Evolutionary conservation across 208 protist genomes (phyloP).

Genomic region (Acanthamoeba sp.): DNA sequence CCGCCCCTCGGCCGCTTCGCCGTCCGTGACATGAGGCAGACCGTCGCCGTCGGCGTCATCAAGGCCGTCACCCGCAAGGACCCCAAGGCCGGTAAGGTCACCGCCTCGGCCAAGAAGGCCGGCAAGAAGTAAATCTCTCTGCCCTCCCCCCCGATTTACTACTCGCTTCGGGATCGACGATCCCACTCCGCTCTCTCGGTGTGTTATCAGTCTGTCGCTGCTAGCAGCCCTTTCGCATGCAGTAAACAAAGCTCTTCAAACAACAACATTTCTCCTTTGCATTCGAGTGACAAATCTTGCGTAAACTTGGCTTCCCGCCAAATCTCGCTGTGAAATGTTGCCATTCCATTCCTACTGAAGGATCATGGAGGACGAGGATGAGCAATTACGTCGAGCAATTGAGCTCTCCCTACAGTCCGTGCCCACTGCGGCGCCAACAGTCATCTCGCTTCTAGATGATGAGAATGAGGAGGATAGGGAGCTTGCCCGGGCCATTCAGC

Average conservation of each 20-base stretch:
- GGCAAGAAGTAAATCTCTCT: constrained; percentile 1
- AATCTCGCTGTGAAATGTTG: no score
- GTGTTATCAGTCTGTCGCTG: no score
- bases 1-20: constrained; percentile 96
- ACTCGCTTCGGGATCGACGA: no score
- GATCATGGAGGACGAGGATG: not conserved
- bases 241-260: no score
- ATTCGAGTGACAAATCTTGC: no score
- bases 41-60: constrained; percentile 97
- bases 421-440: not conserved
- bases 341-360: no score
- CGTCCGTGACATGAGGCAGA: constrained; percentile 96
- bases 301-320: no score
- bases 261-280: no score
- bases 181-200: no score
- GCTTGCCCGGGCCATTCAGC: not conserved
- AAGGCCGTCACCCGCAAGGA: constrained; percentile 87
- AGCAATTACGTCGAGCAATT: not conserved
- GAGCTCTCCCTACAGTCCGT: not conserved
- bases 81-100: constrained; percentile 41
- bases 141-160: not conserved
- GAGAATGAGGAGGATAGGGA: not conserved
- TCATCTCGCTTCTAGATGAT: not conserved
- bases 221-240: no score
- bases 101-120: constrained; percentile 37